Evolutionary conservation across 2,329 filamentous ascomycete genomes (phyloP).

Genomic region (Claviceps sp.): DNA sequence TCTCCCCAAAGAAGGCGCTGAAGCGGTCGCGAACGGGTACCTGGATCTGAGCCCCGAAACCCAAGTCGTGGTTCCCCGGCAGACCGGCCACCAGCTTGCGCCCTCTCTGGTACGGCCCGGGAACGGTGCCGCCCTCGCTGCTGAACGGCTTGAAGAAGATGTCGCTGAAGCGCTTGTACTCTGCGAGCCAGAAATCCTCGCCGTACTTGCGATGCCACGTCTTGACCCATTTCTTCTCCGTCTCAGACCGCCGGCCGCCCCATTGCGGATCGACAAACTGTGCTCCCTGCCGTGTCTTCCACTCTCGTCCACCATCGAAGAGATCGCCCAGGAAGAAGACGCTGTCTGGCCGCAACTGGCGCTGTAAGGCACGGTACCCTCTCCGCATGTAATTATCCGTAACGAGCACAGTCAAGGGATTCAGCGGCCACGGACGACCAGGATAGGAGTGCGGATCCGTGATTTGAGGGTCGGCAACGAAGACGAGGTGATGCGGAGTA

Average conservation of each 20-base stretch:
- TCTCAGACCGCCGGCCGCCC: conserved; percentile 35
- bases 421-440: conserved; percentile 52
- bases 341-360: conserved; percentile 66
- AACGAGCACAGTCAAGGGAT: conserved; percentile 40
- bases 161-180: conserved; percentile 73
- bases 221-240: conserved; percentile 43
- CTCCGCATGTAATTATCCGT: conserved; percentile 85
- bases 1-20: conserved; percentile 74
- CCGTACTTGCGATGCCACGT: conserved; percentile 64
- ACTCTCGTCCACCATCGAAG: conserved; percentile 92
- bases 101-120: conserved; percentile 47
- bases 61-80: conserved; percentile 90
- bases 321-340: conserved; percentile 86
- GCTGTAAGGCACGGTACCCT: conserved; percentile 67
- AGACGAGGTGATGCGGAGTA: conserved; percentile 68
- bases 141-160: conserved; percentile 69
- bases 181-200: conserved; percentile 70
- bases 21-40: conserved; percentile 70
- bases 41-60: conserved; percentile 79
- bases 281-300: conserved; percentile 56
- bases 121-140: conserved; percentile 36
- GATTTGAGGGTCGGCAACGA: conserved; percentile 83
- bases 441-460: conserved; percentile 94
- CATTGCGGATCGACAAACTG: conserved; percentile 44
- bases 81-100: conserved; percentile 72